Base-by-base conservation (phyloP, 495 filamentous ascomycete genomes). In the Aspergillus ellipticus region DNA sequence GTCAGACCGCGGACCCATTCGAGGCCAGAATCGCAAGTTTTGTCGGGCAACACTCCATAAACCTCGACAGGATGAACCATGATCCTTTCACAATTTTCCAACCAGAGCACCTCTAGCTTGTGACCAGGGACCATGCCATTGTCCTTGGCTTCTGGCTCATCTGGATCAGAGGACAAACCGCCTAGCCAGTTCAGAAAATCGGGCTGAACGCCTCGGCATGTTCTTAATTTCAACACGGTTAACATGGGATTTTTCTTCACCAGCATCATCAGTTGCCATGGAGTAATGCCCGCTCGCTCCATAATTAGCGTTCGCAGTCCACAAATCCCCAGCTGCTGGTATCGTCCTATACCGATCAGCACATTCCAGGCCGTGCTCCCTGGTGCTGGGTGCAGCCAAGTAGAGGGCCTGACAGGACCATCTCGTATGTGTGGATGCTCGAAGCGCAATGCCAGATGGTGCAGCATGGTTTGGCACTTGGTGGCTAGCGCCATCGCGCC, bases 351-450 rank as follows among this genome's bases (percentile, higher is more conserved):
- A 6, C 63, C 67, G 13, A 66, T 65, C 10, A 74, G 56, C 2
- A 49, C 24, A 39, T 70, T 73, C 72, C 70, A 74, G 0, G 57
- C 65, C n/a, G 63, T 63, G 26, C 65, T 69, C 21, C 59, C 62
- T 33, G 60, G 65, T 4, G 72, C 60, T 3, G 61, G 61, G 16
- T 61, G 43, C 13, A 58, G 54, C 66, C 72, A 73, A 20, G 61
- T 58, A 13, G 31, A 61, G 3, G 64, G 64, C 24, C 58, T 57
- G 33, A 69, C 53, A 2, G 57, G 37, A 3, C 63, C 64, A 29
- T 72, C 68, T 22, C 66, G 57, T 17, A 71, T 67, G 47, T 72
- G 68, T 9, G 62, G 65, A 56, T 74, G 70, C 42, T 74, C 72
- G 48, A 74, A 68, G 9, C 72, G 67, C 19, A 71, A 55, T n/a